These are phyloP conservation scores for Boletellus deceptivus DNA, from an alignment of 1,284 basidiomycete species.

Conservation along the genomic window DNA sequence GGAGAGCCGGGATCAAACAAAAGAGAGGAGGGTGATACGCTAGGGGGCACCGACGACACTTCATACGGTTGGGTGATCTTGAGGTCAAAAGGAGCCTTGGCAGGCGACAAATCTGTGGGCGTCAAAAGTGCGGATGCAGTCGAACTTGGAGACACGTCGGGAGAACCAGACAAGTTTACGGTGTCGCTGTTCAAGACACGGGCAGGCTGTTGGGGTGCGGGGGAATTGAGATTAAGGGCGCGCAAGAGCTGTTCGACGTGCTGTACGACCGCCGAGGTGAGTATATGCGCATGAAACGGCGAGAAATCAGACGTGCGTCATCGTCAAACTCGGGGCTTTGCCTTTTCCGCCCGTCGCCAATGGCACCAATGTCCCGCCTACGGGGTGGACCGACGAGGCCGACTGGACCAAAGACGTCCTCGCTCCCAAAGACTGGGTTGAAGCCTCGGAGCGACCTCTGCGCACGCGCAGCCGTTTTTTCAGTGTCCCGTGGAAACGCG, in stretches of 20 bases:
- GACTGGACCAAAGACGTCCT: conserved; percentile 66
- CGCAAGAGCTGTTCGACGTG: conserved; percentile 76
- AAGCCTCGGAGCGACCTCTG: conserved; percentile 27
- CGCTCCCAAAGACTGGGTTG: conserved; percentile 34
- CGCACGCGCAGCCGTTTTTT: conserved; percentile 33
- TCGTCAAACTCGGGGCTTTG: conserved; percentile 54
- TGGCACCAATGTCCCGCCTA: conserved; percentile 60
- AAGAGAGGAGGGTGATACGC: conserved; percentile 36
- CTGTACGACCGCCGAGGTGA: conserved; percentile 38
- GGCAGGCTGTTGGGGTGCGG: conserved; percentile 50
- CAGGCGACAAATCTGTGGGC: conserved; percentile 66
- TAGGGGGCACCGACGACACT: conserved; percentile 31
- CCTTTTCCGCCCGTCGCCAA: conserved; percentile 73
- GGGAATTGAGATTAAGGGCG: conserved; percentile 71
- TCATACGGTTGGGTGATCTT: conserved; percentile 55
- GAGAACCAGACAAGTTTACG: conserved; percentile 48
- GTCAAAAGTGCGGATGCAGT: conserved; percentile 63
- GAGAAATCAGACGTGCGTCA: conserved; percentile 40
- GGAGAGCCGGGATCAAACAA: conserved; percentile 45
- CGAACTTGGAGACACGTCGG: conserved; percentile 67
- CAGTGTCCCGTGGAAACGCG: conserved; percentile 51
- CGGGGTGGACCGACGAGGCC: conserved; percentile 45
- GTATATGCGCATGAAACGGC: conserved; percentile 28
- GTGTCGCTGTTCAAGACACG: conserved; percentile 41
- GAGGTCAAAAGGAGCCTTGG: conserved; percentile 51